Base-by-base conservation (phyloP, 352 stramenopile genomes). In the Phytophthora sp. region DNA sequence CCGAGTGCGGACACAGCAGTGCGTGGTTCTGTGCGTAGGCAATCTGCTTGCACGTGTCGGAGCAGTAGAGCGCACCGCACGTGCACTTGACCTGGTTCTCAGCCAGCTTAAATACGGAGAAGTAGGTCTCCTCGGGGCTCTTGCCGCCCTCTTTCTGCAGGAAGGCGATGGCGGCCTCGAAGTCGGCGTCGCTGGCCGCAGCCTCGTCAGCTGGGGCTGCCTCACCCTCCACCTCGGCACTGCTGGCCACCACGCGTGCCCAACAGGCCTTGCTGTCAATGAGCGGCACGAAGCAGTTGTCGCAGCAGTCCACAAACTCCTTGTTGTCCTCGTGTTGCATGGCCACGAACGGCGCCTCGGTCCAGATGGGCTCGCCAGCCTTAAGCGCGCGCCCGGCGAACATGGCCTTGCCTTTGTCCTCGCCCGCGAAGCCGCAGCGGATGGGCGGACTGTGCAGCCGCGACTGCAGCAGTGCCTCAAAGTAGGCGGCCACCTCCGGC, bases 41-140 rank as follows among this genome's bases (percentile, higher is more conserved):
- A 6, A 79, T 61, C 57, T 83, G 66, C 50, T 75, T 73, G 76
- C 91, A 97, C n/a, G 52, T 71, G 20, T 80, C 60, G 13, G 87
- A 96, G 83, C 91, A 98, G 70, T 97, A 98, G 11, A 96, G 49
- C 23, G 79, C 80, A 33, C 87, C 89, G 64, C 91, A 98, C 5
- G 13, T 53, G 39, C 84, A 92, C 21, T 80, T 67, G 21, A 89
- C 81, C 53, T 84, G 79, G 53, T 76, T 66, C 50, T 84, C 73
- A 11, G 73, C 74, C 50, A 90, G 55, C 16, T 77, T 72, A 57
- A 89, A 92, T 12, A 92, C 77, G 20, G 67, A 82, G 35, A 91
- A 91, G 66, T 91, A 91, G 74, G 76, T 89, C 66, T 89, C 80
- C 11, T 88, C 74, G 18, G 79, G 69, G 38, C 62, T 79, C 56